These are phyloP conservation scores for Lactifluus volemus DNA, from an alignment of 768 basidiomycete genomes.

Conservation along the genomic window DNA sequence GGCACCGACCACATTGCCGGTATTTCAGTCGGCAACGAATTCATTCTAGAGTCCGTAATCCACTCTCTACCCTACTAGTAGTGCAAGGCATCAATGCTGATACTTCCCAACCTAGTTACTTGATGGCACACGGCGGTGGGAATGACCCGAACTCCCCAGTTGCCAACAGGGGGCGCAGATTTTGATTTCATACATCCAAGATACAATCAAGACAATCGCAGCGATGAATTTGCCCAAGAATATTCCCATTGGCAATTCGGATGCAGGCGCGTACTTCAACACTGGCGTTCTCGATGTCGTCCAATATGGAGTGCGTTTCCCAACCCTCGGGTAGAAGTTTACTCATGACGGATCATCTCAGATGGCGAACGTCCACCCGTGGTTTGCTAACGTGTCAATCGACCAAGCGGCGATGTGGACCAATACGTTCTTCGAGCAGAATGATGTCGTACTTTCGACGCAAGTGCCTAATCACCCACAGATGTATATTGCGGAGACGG, in stretches of 20 bases:
- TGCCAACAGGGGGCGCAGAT: slow-evolving; percentile 57
- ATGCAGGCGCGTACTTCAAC: slow-evolving; percentile 84
- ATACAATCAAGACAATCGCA: slow-evolving; percentile 49
- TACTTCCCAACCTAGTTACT: slow-evolving; percentile 36
- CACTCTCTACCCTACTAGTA: background rate
- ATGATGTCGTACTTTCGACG: slow-evolving; percentile 51
- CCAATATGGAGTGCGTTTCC: slow-evolving; percentile 56
- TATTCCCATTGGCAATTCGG: slow-evolving; percentile 69
- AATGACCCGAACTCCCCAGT: slow-evolving; percentile 47
- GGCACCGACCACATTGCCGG: slow-evolving; percentile 71
- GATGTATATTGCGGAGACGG: slow-evolving; percentile 93
- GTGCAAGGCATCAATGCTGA: background rate
- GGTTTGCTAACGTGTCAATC: slow-evolving; percentile 80
- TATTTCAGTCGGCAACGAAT: slow-evolving; percentile 89
- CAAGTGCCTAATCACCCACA: slow-evolving; percentile 58
- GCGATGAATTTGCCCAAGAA: slow-evolving; percentile 48
- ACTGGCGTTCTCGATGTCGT: slow-evolving; percentile 49
- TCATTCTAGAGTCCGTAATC: slow-evolving; percentile 58
- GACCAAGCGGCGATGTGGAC: slow-evolving; percentile 75
- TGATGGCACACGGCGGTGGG: slow-evolving; percentile 37
- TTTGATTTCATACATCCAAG: slow-evolving; percentile 56
- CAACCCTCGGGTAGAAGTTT: slow-evolving; percentile 33
- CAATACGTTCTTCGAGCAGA: slow-evolving; percentile 59
- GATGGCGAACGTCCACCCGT: slow-evolving; percentile 90
- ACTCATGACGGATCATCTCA: slow-evolving; percentile 30